phyloP scores from a whole-genome alignment of 805 yeast genomes.

The Brettanomyces sp. region DNA sequence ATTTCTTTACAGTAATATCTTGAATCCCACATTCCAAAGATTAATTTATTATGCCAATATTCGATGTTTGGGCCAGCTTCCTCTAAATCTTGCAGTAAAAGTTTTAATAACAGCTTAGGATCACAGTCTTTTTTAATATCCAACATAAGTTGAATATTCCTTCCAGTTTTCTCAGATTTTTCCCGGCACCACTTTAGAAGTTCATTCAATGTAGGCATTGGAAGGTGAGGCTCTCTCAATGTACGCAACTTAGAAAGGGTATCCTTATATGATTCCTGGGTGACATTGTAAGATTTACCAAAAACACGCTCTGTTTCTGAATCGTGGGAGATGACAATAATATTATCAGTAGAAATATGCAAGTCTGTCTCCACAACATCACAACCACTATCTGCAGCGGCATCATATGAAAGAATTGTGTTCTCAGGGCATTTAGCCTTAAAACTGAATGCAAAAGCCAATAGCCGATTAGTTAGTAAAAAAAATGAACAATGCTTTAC shows the following conservation, averaged over 20 bases:
- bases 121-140: constrained; percentile 26
- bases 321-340: constrained; percentile 28
- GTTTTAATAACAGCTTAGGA: constrained; percentile 17
- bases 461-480: neutral
- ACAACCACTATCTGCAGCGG: constrained; percentile 26
- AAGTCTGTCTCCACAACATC: constrained; percentile 28
- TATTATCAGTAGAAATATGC: constrained; percentile 26
- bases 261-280: constrained; percentile 18
- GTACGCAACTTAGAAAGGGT: constrained; percentile 22
- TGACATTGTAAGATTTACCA: constrained; percentile 20
- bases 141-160: constrained; percentile 30
- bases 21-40: constrained; percentile 30
- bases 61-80: constrained; percentile 13
- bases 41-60: constrained; percentile 25
- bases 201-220: constrained; percentile 24
- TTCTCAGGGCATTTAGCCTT: constrained; percentile 26
- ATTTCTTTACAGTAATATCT: constrained; percentile 21
- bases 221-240: constrained; percentile 22
- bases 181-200: constrained; percentile 26
- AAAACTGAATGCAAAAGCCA: constrained; percentile 10
- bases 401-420: constrained; percentile 26
- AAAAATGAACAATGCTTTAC: neutral
- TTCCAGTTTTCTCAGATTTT: constrained; percentile 31
- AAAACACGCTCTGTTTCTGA: constrained; percentile 22
- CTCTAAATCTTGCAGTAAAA: constrained; percentile 17